Percentiles rank a stretch among this genome's conserved stretches.
phyloP scores from a whole-genome alignment of 2,329 filamentous ascomycete species.

The Fusarium tjaetaba region DNA sequence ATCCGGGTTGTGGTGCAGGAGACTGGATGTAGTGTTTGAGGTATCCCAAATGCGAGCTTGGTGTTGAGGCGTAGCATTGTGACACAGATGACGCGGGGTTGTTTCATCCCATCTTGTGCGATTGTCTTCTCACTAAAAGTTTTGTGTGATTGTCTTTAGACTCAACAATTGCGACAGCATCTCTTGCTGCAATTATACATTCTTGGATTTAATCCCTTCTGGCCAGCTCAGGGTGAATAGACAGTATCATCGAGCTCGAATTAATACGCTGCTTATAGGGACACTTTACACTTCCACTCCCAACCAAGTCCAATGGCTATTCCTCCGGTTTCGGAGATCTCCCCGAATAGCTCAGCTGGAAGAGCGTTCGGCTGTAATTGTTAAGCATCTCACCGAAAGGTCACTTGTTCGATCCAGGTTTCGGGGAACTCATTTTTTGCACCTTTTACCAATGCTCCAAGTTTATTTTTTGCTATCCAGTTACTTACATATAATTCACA shows the following conservation, averaged over 20 bases:
- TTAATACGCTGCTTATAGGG: fast-evolving
- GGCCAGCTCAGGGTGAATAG: no score
- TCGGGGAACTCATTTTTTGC: constrained; percentile 38
- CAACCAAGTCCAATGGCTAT: constrained; percentile 17
- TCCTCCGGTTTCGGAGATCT: constrained; percentile 25
- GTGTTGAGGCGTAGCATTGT: neutral
- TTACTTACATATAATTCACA: neutral
- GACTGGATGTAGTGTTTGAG: no score
- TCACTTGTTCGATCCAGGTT: constrained; percentile 45
- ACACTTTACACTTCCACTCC: fast-evolving
- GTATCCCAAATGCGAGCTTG: neutral
- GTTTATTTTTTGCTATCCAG: neutral
- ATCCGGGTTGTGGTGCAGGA: no score
- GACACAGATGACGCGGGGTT: neutral
- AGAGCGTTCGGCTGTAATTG: constrained; percentile 44
- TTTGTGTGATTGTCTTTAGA: no score
- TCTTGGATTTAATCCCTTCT: fast-evolving
- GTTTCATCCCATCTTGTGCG: neutral
- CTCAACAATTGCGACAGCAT: neutral
- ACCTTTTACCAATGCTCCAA: neutral
- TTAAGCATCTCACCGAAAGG: constrained; percentile 35
- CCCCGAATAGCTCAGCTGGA: constrained; percentile 42
- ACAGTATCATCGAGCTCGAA: fast-evolving
- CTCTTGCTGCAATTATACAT: neutral
- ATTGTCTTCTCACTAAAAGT: neutral